Evolutionary conservation across 495 filamentous ascomycete genomes (phyloP).

Genomic region (Podospora bellae-mahoneyi): DNA sequence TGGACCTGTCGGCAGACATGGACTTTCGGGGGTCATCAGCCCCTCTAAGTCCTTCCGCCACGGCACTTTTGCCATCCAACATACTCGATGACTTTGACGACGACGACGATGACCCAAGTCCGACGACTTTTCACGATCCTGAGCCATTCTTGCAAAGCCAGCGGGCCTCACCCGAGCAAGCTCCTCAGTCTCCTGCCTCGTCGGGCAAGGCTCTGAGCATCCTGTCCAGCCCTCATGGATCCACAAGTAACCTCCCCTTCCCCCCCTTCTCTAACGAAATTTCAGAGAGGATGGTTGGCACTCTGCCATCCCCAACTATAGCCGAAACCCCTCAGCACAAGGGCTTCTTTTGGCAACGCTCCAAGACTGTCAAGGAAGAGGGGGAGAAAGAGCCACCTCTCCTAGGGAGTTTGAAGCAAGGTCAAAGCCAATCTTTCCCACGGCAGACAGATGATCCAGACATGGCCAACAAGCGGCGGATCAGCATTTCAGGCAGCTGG

Average conservation of each 20-base stretch:
- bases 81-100: slow-evolving; percentile 69
- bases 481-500: slow-evolving; percentile 49
- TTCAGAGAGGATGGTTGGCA: slow-evolving; percentile 33
- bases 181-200: slow-evolving; percentile 68
- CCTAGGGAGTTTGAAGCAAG: slow-evolving; percentile 68
- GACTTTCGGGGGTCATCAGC: slow-evolving; percentile 46
- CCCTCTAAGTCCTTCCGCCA: slow-evolving; percentile 78
- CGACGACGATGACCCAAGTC: slow-evolving; percentile 61
- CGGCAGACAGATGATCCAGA: slow-evolving; percentile 50
- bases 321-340: slow-evolving; percentile 31
- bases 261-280: slow-evolving; percentile 41
- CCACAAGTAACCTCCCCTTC: slow-evolving; percentile 55
- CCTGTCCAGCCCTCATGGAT: slow-evolving; percentile 65
- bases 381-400: slow-evolving; percentile 66
- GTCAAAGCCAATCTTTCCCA: slow-evolving; percentile 81
- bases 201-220: slow-evolving; percentile 61
- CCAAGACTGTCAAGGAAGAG: slow-evolving; percentile 61
- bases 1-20: slow-evolving; percentile 40
- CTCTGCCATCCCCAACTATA: slow-evolving; percentile 20
- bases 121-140: slow-evolving; percentile 35
- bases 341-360: slow-evolving; percentile 65
- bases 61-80: slow-evolving; percentile 72
- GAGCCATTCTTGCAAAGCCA: slow-evolving; percentile 30
- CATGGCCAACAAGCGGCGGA: slow-evolving; percentile 43
- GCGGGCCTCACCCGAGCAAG: slow-evolving; percentile 46